These are phyloP conservation scores for Kluyveromyces nonfermentans DNA, from an alignment of 805 yeast species.

Conservation along the genomic window DNA sequence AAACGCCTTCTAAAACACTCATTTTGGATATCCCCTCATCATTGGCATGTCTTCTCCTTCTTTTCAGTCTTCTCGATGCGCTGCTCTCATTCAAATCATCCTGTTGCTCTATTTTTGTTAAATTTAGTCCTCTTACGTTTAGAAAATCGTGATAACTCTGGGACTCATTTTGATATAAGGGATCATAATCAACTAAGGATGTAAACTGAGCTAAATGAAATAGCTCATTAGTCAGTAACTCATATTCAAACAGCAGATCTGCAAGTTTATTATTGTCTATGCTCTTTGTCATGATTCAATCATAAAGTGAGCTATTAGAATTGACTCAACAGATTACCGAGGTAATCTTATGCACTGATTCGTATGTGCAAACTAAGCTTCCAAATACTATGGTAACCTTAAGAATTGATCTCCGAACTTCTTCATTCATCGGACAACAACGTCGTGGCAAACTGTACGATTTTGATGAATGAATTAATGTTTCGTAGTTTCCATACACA, in stretches of 20 bases:
- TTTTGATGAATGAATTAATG: too few relatives aligned
- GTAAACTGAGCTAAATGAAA: slow-evolving; percentile 55
- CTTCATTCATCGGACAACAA: too few relatives aligned
- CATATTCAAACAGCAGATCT: slow-evolving; percentile 37
- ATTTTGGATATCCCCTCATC: background rate
- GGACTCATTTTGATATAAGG: slow-evolving; percentile 30
- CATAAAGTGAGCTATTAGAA: background rate
- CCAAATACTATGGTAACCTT: background rate
- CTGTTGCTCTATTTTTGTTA: slow-evolving; percentile 27
- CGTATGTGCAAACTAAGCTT: background rate
- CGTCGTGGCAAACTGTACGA: background rate
- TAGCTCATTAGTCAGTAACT: slow-evolving; percentile 46
- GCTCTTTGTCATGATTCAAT: background rate
- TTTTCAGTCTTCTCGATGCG: slow-evolving; percentile 8
- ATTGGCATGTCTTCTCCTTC: slow-evolving; percentile 11
- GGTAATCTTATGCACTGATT: background rate
- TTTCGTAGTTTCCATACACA: background rate
- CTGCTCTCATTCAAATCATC: slow-evolving; percentile 27
- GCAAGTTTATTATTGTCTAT: slow-evolving; percentile 26
- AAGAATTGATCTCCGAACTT: background rate
- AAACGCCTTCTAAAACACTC: slow-evolving; percentile 5
- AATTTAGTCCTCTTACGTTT: slow-evolving; percentile 27
- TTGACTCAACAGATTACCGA: background rate
- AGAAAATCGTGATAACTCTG: slow-evolving; percentile 31
- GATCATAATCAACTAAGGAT: slow-evolving; percentile 55